Evolutionary conservation across 176 grass and related monocot genomes (phyloP), one percentile per base, ranked within the genome.

Genomic region (Zea luxurians): DNA sequence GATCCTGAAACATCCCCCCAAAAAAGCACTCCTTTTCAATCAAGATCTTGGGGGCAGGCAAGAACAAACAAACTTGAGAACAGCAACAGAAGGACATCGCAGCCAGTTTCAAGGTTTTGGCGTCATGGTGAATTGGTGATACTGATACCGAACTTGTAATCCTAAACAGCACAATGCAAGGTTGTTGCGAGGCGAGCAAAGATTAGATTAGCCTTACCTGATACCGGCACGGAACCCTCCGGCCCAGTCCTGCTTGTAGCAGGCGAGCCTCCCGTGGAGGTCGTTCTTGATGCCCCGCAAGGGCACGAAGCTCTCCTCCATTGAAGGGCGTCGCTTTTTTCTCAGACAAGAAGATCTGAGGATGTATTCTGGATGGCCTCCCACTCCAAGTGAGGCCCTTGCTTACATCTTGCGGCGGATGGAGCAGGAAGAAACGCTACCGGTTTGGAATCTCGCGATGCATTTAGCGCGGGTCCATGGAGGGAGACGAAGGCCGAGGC

Each of bases 231-330:
- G 66, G 84, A 99, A 86, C 9, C 96, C 92, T 71, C 96, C 78
- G 3, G 81, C 89, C 96, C 96, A 99, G 57, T 99, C 96, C 84
- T 99, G 96, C 86, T 82, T 95, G 92, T 99, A 99, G 82, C 92
- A 99, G 72, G 71, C 72, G 74, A 96, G 82, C 65, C 96, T 79
- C 48, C 88, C 96, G 2, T 67, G 81, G 70, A 99, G 84, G 64
- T 99, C 96, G 72, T 99, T 87, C 47, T 78, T 93, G 78, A 99
- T 99, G 48, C 96, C 96, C 10, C 83, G 82, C 37, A 99, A 40
- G 12, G 96, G 96, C 54, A 96, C 90, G 64, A 99, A 99, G 17
- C 90, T 85, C 72, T 99, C 96, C 78, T 99, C 92, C 92, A 99
- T 99, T 75, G 16, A 46, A 57, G 70, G 68, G 55, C 49, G 67